A percentile compares a stretch with the other conserved stretches of the same genome.
Conservation (phyloP, 148 eudicot genomes). For the Fagopyrum tataricum region DNA sequence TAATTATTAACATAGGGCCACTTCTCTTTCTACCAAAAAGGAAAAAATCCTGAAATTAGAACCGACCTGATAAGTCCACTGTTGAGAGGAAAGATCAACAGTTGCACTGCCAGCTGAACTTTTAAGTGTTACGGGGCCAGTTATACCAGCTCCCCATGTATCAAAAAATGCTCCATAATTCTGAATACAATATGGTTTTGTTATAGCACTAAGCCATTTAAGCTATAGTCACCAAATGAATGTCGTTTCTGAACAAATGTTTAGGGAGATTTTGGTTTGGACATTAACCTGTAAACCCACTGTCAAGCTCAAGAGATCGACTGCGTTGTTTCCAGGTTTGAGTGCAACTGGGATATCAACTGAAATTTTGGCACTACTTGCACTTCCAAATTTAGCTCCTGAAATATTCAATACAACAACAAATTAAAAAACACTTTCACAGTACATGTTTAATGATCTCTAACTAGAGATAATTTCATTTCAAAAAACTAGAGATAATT, state of each 20-base stretch:
- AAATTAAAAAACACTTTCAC: no score
- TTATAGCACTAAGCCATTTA: not conserved
- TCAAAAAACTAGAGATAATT: not conserved
- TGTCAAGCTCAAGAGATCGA: slow-evolving; percentile 88
- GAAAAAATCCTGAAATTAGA: not conserved
- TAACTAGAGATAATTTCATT: no score
- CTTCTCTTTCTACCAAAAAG: not conserved
- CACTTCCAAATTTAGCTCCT: slow-evolving; percentile 33
- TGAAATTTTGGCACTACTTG: slow-evolving; percentile 35
- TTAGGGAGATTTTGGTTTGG: slow-evolving; percentile 6
- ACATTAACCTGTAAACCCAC: slow-evolving; percentile 76
- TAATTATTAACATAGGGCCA: not conserved
- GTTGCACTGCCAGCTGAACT: slow-evolving; percentile 43
- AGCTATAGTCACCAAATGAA: not conserved
- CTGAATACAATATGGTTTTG: slow-evolving; percentile 22
- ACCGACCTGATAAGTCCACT: slow-evolving; percentile 87
- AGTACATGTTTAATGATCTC: no score
- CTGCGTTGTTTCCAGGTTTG: slow-evolving; percentile 41
- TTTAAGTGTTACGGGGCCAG: slow-evolving; percentile 66
- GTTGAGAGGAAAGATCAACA: slow-evolving; percentile 59
- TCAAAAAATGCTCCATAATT: slow-evolving; percentile 89
- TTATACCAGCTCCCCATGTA: slow-evolving; percentile 57
- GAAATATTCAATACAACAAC: slow-evolving; percentile 5
- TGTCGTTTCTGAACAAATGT: not conserved
- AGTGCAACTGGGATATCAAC: slow-evolving; percentile 49